Evolutionary conservation across 805 yeast genomes (phyloP), one percentile per base, ranked within the genome.

Genomic region (Yamadazyma takamatsuzukensis): DNA sequence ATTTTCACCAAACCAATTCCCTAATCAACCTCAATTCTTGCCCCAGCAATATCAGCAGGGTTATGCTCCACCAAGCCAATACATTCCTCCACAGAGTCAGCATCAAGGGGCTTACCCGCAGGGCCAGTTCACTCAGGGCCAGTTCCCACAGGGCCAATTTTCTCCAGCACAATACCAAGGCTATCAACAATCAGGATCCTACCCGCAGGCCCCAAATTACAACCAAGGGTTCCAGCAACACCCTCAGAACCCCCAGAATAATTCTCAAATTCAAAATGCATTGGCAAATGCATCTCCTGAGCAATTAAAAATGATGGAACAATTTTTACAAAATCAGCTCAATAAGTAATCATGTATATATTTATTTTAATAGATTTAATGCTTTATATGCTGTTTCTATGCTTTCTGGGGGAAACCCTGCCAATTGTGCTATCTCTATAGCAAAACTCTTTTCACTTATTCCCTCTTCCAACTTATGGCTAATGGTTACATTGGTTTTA

Each of bases 371-470:
- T 17, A 39, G 13, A 21, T 32, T 30, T 21, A 48, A 40, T 23
- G 53, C 55, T 12, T 52, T 41, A 19, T 48, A 43, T 1, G 94
- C 95, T 23, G 67, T 57, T 1, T 56, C 39, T 12, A 86, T 46
- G 1, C 87, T 86, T 3, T 55, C 52, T 6, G 42, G 41, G 0
- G 96, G 95, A 42, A 85, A 81, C 0, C 94, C 94, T 0, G 95
- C 94, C 48, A 78, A 57, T 46, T 72, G 68, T 0, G 95, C 95
- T 8, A 85, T 82, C 33, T 74, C 77, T 9, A 85, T 54, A 1
- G 95, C 96, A 52, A 81, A 83, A 0, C 95, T 83, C 39, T 78
- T 72, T 6, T 68, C 67, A 47, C 87, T 76, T n/a, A 87, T 72
- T 0, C 96, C 96, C 0, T 69, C 69, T 31, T 56, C 61, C 21